Evolutionary conservation across 1,139 yeast genomes (phyloP), one percentile per base, ranked within the genome.

Genomic region (Candida frijolesensis): DNA sequence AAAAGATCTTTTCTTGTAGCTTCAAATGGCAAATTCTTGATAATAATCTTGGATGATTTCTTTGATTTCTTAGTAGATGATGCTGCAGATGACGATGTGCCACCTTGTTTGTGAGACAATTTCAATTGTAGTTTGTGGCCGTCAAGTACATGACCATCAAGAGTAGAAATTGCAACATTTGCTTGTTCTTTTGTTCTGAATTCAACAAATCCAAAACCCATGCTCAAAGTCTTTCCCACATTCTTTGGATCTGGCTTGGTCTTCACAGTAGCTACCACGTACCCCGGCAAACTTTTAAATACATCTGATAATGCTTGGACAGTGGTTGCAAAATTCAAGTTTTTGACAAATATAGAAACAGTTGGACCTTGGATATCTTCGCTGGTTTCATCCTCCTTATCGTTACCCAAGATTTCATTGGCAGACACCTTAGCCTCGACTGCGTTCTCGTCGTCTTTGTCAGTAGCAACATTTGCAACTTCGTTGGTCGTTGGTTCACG

Each of bases 121-220:
- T 94, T 94, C 73, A 94, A 77, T 69, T 90, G 96, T 48, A 94
- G 76, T 61, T 83, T 87, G 68, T 95, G 99, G 0, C 97, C 98
- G 64, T 90, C 96, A 49, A 94, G 78, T 1, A 84, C 82, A 54
- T 83, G 79, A 1, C 92, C 96, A 65, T 94, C 90, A 76, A 91
- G 72, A 0, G 87, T 79, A 27, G 78, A 66, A 48, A 90, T 82
- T 4, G 97, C 98, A 15, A 80, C 77, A 44, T 81, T 76, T 0
- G 99, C 99, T 60, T 87, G 85, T 46, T 84, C 89, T 57, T 82
- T 82, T 4, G 92, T 81, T 59, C 75, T 83, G 68, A 91, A 95
- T 68, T 94, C 99, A 29, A 83, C 97, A 70, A 94, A 94, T 0
- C 99, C 99, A 64, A 91, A 94, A 33, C 99, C 99, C 99, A 94